A percentile compares a stretch with the other conserved stretches of the same genome.
These are phyloP conservation scores for Saccharomycopsis crataegensis DNA, from an alignment of 1,139 yeast genomes.

Conservation along the genomic window DNA sequence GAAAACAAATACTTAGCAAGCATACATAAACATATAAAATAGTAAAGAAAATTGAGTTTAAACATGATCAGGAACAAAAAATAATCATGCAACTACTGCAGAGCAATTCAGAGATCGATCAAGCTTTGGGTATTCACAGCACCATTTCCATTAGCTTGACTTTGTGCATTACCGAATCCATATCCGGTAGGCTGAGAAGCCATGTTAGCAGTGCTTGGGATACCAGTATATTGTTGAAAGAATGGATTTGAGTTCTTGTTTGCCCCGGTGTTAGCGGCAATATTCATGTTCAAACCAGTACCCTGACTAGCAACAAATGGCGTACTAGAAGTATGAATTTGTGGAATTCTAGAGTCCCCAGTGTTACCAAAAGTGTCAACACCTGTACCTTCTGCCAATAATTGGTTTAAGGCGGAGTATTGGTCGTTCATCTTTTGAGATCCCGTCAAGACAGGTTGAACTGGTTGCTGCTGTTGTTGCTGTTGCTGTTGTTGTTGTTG, in stretches of 20 bases:
- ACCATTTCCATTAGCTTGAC: constrained; percentile 23
- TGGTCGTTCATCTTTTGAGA: constrained; percentile 42
- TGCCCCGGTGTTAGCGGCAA: constrained; percentile 37
- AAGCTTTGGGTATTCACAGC: constrained; percentile 18
- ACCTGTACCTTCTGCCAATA: constrained; percentile 84
- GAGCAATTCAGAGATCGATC: constrained; percentile 20
- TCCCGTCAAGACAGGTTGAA: constrained; percentile 39
- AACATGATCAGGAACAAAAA: not conserved
- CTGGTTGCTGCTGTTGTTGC: constrained; percentile 30
- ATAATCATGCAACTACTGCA: not conserved
- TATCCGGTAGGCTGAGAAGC: constrained; percentile 79
- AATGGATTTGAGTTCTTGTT: constrained; percentile 62
- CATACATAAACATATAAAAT: not conserved
- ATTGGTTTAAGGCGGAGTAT: constrained; percentile 65
- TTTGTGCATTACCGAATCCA: constrained; percentile 74
- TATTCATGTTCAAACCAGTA: constrained; percentile 69
- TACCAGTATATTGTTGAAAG: constrained; percentile 69
- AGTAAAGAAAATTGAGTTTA: not conserved
- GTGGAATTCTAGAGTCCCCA: constrained; percentile 84
- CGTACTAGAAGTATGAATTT: constrained; percentile 81
- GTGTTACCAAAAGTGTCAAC: constrained; percentile 94
- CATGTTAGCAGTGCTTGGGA: constrained; percentile 48
- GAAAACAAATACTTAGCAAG: not conserved
- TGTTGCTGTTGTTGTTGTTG: constrained; percentile 28
- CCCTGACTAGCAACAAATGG: constrained; percentile 82